Base-by-base conservation (phyloP, 2,329 filamentous ascomycete genomes). In the Alternaria viburni region DNA sequence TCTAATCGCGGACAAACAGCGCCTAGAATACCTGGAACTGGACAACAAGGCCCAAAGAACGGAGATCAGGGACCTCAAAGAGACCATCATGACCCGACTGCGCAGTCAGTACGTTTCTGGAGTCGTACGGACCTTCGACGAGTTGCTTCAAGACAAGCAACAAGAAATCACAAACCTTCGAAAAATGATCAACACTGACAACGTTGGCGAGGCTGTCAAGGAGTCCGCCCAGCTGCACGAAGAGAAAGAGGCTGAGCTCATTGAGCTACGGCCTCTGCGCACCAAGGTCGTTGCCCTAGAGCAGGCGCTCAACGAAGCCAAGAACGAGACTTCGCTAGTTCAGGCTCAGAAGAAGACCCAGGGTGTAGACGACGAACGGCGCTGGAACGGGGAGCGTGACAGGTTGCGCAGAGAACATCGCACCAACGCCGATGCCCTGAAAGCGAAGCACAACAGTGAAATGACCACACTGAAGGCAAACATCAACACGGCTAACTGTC, bases 261-360 rank as follows among this genome's bases (percentile, higher is more conserved):
- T 11, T 28, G 7, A 45, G 25, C 52, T 57, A n/a, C 58, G 32
- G 17, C 45, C n/a, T 45, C 13, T 61, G 11, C 25, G 30, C 28
- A 32, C 25, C 3, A 13, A 57, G 19, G 41, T 45, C 12, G 19
- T 9, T 9, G 21, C n/a, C 13, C 19, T 57, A 9, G 10, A 30
- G 44, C 23, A 57, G 25, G 17, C 28, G 28, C 52, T 57, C 10
- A 7, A 10, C 25, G 32, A 44, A 26, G 58, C 52, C n/a, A 32
- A 17, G 4, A 23, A 57, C n/a, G 28, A 45, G 4, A 50, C 28
- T 45, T 45, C 21, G 23, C 23, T 8, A 11, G 28, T 57, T 9
- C 9, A 61, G 25, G 44, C 50, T 36, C 28, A 50, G 32, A 57
- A 57, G 45, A 61, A 44, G 36, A 36, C 28, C 3, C 45, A 61